Conservation (phyloP, 345 rosid species). For the Populus deltoides region DNA sequence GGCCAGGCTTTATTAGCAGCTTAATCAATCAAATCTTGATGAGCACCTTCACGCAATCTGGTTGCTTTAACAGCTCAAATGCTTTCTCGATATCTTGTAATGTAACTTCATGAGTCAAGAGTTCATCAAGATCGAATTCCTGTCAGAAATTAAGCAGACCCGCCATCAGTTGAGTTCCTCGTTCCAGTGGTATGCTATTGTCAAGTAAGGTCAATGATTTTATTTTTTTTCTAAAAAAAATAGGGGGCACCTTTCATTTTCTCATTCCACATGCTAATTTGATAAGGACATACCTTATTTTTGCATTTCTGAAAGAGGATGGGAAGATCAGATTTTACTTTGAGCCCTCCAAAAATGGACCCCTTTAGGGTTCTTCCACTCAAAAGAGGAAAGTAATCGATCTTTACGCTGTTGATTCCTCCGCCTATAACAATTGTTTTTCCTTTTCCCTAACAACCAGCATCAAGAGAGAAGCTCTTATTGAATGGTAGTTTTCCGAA, state of each 20-base stretch:
- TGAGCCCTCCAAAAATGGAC: conserved; percentile 60
- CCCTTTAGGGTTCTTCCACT: conserved; percentile 53
- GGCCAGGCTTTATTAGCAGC: not conserved
- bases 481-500: not conserved
- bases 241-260: no score
- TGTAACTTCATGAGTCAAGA: conserved; percentile 47
- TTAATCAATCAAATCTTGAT: conserved; percentile 27
- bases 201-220: not conserved
- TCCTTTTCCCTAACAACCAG: conserved; percentile 44
- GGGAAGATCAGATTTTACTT: conserved; percentile 50
- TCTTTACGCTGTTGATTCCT: conserved; percentile 24
- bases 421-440: conserved; percentile 37
- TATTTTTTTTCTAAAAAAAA: no score
- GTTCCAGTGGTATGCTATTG: not conserved
- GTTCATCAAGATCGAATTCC: conserved; percentile 51
- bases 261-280: no score
- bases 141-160: not conserved
- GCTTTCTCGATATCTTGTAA: conserved; percentile 47
- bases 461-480: not conserved
- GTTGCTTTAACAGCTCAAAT: conserved; percentile 30
- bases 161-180: not conserved
- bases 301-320: conserved; percentile 43
- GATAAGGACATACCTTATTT: conserved; percentile 25
- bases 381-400: conserved; percentile 26
- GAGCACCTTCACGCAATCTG: conserved; percentile 39